Base-by-base conservation (phyloP, 345 rosid genomes). In the Hibiscus tridactylites region DNA sequence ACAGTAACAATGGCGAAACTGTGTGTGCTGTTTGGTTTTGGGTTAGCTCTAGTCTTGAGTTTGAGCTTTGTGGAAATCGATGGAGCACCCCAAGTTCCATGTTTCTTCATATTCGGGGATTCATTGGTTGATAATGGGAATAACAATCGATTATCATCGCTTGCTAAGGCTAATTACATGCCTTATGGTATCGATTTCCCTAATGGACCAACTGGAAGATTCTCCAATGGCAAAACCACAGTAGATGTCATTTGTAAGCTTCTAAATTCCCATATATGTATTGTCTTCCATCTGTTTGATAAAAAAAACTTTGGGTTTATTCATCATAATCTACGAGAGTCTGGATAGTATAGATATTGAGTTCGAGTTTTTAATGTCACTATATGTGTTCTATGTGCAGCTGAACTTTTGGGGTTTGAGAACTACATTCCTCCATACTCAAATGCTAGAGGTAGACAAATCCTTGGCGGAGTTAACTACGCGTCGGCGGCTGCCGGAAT, bases 81-180 rank as follows among this genome's bases (percentile, higher is more conserved):
- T 50, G 90, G 81, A 26, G 86, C 75, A 6, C 92, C 91, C 3
- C 88, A 85, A 72, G 97, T 79, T 56, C 97, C 98, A 26, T 88
- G 97, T 74, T 91, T 81, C 83, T 93, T 91, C 75, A 77, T 91
- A 57, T 93, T 93, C 50, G 98, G 98, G 64, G 98, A 93, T 68
- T 93, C 97, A 21, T 76, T 93, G 84, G 96, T 89, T 16, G 98
- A 93, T 53, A 89, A 83, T 76, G 98, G 98, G 71, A 93, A 93
- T 76, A 93, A 93, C 77, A 93, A 93, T 61, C 75, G 59, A 49
- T 95, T 93, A 15, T 1, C 33, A 0, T 91, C 96, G 26, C 37
- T 86, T 70, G 98, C 98, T 9, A 84, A 81, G 78, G 87, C 97
- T 68, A 39, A 92, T 74, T 93, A 90, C 63, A 35, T 77, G 76